Conservation (phyloP, 2,329 filamentous ascomycete species). For the Pseudofabraea citricarpa region DNA sequence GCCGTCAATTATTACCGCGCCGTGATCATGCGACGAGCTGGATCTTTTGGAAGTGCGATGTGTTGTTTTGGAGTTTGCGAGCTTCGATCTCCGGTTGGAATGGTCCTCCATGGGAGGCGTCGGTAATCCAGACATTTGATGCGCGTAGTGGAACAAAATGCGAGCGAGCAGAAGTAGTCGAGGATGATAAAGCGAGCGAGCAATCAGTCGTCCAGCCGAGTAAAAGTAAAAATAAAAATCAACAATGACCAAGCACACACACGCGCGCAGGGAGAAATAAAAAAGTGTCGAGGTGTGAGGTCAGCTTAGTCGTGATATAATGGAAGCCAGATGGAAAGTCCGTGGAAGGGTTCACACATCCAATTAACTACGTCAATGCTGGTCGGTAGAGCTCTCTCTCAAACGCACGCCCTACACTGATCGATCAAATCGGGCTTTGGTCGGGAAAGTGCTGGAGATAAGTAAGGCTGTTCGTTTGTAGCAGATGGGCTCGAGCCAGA, state of each 20-base stretch:
- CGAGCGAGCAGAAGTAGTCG: not conserved
- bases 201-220: not conserved
- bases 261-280: not conserved
- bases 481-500: not conserved
- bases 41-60: constrained; percentile 7
- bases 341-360: not conserved
- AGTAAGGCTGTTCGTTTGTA: not conserved
- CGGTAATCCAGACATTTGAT: constrained; percentile 7
- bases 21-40: constrained; percentile 33
- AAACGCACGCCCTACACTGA: too few species aligned
- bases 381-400: too few species aligned
- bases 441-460: not conserved
- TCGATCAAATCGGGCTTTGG: not conserved
- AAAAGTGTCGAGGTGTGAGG: not conserved
- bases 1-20: constrained; percentile 41
- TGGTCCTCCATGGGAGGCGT: constrained; percentile 9
- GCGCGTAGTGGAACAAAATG: not conserved
- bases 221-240: not conserved
- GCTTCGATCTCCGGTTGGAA: constrained; percentile 1
- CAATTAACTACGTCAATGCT: not conserved
- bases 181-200: not conserved
- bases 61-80: constrained; percentile 2
- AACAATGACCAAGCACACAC: not conserved
- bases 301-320: not conserved
- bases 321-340: not conserved